Conservation (phyloP, 441 rosid genomes). For the Brassica balearica region DNA sequence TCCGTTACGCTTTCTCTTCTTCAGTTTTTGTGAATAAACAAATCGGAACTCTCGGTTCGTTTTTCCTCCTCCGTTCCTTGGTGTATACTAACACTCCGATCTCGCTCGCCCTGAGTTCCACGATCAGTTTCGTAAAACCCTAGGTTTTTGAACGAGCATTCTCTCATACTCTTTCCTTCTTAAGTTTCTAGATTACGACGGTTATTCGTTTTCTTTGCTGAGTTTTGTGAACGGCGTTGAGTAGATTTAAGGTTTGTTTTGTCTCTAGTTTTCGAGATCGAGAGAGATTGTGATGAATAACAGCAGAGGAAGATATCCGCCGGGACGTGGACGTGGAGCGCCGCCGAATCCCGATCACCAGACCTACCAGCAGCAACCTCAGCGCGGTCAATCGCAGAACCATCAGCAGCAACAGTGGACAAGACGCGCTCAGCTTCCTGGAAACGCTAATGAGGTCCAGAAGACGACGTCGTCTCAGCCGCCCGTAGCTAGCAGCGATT, state of each 20-base stretch:
- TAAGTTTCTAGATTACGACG: constrained; percentile 10
- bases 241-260: constrained; percentile 31
- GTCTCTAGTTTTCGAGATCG: constrained; percentile 36
- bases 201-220: neutral
- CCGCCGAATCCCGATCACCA: no score
- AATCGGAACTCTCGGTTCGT: constrained; percentile 31
- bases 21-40: neutral
- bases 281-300: constrained; percentile 59
- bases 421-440: constrained; percentile 49
- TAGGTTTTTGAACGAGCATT: constrained; percentile 8
- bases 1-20: constrained; percentile 4
- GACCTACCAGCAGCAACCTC: constrained; percentile 16
- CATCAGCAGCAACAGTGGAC: constrained; percentile 65
- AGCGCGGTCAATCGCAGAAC: constrained; percentile 59
- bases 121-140: constrained; percentile 31
- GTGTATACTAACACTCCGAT: constrained; percentile 33
- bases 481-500: constrained; percentile 79
- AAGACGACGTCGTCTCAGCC: constrained; percentile 74
- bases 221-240: constrained; percentile 9
- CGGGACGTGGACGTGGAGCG: constrained; percentile 77
- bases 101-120: constrained; percentile 30
- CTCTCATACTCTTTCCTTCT: no score
- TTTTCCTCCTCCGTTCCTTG: constrained; percentile 17
- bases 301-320: constrained; percentile 91
- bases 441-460: constrained; percentile 70